Conservation (phyloP, 306 rosid genomes). For the Gleditsia sinensis region DNA sequence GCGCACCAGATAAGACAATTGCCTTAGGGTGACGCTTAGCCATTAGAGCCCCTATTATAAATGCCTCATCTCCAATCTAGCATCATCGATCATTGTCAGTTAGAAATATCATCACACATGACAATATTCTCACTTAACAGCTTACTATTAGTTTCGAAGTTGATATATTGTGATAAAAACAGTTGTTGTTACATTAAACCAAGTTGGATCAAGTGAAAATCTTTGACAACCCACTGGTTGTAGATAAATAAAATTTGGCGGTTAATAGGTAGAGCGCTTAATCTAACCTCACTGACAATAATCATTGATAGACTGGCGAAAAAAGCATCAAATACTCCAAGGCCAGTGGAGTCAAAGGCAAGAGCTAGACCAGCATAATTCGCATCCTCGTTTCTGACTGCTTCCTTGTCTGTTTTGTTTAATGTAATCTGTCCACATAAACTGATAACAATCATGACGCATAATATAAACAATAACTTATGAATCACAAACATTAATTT, state of each 20-base stretch:
- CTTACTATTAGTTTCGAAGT: background rate
- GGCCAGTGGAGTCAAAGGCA: conserved; percentile 68
- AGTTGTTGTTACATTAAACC: conserved; percentile 14
- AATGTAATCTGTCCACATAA: conserved; percentile 51
- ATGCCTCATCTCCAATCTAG: conserved; percentile 98
- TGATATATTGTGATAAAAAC: background rate
- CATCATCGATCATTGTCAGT: conserved; percentile 29
- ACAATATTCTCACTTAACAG: conserved; percentile 15
- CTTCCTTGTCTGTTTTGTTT: conserved; percentile 42
- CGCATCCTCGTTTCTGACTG: conserved; percentile 33
- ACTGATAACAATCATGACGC: background rate
- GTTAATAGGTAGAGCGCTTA: background rate
- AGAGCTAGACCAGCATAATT: conserved; percentile 45
- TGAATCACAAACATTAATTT: conserved; percentile 4
- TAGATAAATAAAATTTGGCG: background rate
- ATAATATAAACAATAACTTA: background rate
- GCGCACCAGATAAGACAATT: conserved; percentile 92
- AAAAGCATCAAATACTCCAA: conserved; percentile 87
- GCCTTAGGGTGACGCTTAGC: conserved; percentile 99
- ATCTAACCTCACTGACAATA: conserved; percentile 89
- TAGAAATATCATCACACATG: conserved; percentile 20
- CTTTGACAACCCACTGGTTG: conserved; percentile 5
- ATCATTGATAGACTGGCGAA: conserved; percentile 92
- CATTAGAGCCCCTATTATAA: conserved; percentile 96
- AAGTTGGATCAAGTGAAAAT: conserved; percentile 26